These are phyloP conservation scores for Flaveria bidentis DNA, from an alignment of 129 eudicot genomes.

Conservation along the genomic window DNA sequence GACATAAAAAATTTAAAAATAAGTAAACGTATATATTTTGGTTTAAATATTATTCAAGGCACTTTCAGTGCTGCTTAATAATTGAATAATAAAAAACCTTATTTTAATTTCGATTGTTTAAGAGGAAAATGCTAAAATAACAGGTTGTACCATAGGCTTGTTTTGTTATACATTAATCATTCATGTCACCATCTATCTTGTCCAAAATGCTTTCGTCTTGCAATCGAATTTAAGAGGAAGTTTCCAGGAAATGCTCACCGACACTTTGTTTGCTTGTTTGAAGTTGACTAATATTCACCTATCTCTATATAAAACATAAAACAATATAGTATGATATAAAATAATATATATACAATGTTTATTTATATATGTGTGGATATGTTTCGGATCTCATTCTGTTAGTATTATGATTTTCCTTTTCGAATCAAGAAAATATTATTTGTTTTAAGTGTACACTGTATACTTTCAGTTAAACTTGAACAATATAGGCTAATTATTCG, in stretches of 20 bases:
- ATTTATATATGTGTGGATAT: background rate
- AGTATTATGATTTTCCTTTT: background rate
- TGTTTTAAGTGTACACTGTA: background rate
- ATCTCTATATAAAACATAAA: background rate
- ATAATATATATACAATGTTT: too few species aligned
- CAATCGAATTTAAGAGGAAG: conserved; percentile 29
- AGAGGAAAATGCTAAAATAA: background rate
- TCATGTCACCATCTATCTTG: conserved; percentile 33
- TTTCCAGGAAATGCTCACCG: conserved; percentile 39
- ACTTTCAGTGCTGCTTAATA: background rate
- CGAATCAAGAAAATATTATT: background rate
- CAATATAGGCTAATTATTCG: background rate
- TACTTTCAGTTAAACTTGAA: background rate
- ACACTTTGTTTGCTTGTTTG: conserved; percentile 35
- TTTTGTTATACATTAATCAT: conserved; percentile 6
- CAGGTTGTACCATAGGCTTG: conserved; percentile 4
- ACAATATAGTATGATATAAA: too few species aligned
- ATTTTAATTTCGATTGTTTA: background rate
- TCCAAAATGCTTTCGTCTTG: conserved; percentile 13
- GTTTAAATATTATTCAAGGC: background rate
- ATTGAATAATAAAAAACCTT: background rate
- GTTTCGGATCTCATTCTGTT: background rate
- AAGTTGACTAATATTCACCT: background rate
- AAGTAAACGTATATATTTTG: background rate
- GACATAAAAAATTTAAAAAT: background rate